These are phyloP conservation scores for Phytophthora sp. DNA, from an alignment of 352 stramenopile genomes.

Conservation along the genomic window DNA sequence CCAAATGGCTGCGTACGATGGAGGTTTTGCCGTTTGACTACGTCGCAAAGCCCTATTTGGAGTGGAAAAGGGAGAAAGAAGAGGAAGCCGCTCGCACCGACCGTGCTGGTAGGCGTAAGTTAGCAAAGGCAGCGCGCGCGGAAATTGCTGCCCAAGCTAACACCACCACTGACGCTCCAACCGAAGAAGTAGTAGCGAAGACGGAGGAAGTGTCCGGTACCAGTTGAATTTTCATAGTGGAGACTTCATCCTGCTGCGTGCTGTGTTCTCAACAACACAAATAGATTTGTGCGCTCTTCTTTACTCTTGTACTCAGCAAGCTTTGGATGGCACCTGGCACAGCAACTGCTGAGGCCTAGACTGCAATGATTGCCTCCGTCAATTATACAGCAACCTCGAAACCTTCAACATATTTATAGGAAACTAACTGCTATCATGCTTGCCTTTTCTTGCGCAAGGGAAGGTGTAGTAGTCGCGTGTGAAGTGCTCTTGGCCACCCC, in stretches of 20 bases:
- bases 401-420: conserved; percentile 37
- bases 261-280: no score
- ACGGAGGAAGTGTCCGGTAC: neutral
- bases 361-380: conserved; percentile 1
- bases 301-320: no score
- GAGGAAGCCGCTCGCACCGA: conserved; percentile 48
- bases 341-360: neutral
- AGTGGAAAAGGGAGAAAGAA: conserved; percentile 85
- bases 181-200: neutral
- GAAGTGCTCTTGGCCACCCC: no score
- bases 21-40: conserved; percentile 79
- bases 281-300: no score
- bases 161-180: neutral
- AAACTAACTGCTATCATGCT: conserved; percentile 21
- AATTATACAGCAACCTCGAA: conserved; percentile 8
- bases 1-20: conserved; percentile 81
- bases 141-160: conserved; percentile 4
- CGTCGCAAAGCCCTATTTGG: conserved; percentile 50
- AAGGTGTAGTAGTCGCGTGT: neutral
- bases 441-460: conserved; percentile 15
- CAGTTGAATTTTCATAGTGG: conserved; percentile 2
- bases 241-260: no score
- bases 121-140: conserved; percentile 37
- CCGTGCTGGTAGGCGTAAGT: conserved; percentile 46
- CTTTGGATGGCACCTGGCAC: neutral